Conservation (phyloP, 2,329 filamentous ascomycete species). For the Aspergillus tamarii region DNA sequence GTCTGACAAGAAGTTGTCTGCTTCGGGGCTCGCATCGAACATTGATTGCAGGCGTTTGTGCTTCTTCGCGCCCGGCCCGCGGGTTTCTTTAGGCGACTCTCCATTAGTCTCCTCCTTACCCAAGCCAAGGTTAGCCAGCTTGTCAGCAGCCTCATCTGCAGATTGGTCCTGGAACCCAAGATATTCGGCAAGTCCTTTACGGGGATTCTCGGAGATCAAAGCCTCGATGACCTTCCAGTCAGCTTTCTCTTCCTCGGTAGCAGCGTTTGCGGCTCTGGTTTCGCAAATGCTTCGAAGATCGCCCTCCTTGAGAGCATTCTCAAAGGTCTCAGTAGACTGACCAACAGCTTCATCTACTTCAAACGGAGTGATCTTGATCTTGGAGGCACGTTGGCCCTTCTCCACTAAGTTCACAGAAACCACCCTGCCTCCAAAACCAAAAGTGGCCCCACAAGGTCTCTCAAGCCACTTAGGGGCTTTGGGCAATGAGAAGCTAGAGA, state of each 20-base stretch:
- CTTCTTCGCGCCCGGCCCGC: conserved; percentile 54
- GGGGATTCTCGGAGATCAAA: conserved; percentile 80
- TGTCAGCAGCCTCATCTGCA: conserved; percentile 55
- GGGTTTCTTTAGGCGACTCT: conserved; percentile 53
- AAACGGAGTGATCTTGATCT: conserved; percentile 83
- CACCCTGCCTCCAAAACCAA: conserved; percentile 94
- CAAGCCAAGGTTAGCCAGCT: conserved; percentile 46
- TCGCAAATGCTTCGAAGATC: conserved; percentile 80
- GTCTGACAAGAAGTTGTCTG: conserved; percentile 83
- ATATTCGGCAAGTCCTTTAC: conserved; percentile 82
- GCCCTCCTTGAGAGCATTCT: conserved; percentile 76
- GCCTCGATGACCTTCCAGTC: conserved; percentile 96
- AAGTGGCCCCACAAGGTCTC: conserved; percentile 80
- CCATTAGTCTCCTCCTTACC: conserved; percentile 48
- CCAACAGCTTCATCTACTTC: conserved; percentile 84
- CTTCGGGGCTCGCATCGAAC: conserved; percentile 73
- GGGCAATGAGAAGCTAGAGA: conserved; percentile 80
- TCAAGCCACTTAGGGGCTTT: conserved; percentile 91
- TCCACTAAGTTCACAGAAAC: conserved; percentile 69
- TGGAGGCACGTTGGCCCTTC: conserved; percentile 70
- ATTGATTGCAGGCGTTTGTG: conserved; percentile 73
- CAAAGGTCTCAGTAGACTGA: conserved; percentile 83
- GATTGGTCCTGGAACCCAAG: conserved; percentile 74
- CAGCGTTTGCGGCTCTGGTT: conserved; percentile 72
- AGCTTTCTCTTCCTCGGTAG: conserved; percentile 87